Evolutionary conservation across 768 basidiomycete species (phyloP), one percentile per base, ranked within the genome.

Genomic region (Boletus rubropictus): DNA sequence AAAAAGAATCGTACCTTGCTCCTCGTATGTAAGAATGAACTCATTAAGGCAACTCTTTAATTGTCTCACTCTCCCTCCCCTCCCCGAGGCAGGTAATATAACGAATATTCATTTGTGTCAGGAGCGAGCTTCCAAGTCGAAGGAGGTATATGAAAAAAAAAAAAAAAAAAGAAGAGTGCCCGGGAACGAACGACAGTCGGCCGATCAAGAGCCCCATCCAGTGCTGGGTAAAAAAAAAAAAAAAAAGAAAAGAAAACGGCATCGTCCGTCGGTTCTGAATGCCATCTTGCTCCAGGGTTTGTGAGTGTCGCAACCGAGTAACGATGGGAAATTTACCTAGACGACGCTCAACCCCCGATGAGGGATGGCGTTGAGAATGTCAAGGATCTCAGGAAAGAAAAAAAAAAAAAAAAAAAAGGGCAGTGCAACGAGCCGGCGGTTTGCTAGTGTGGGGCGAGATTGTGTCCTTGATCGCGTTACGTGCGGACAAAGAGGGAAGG

Each of bases 21-120:
- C 20, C 15, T 21, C 15, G 55, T 53, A 57, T 48, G 54, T 57
- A 55, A 55, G 37, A 24, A 36, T 21, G 25, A 34, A 18, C 46
- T 29, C 31, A 34, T 31, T 24, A 27, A 40, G 39, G 18, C 27
- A 37, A 54, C 35, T 39, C 25, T 39, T 42, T 39, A 15, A 39
- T 32, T 12, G 17, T 43, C 34, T 28, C 17, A 1, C n/a, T 8
- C n/a, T 5, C n/a, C 5, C 29, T 31, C 12, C 11, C 29, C 11
- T 10, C 6, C n/a, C 32, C 15, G 3, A 17, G 9, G 33, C 7
- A n/a, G 33, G n/a, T 34, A 34, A 17, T 17, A 17, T 17, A 9
- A 17, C 9, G 3, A 5, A 33, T n/a, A 7, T 33, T 7, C 32
- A 31, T 31, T 14, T 14, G 11, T 5, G 3, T 31, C 14, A 14